Evolutionary conservation across 768 basidiomycete genomes (phyloP).

Genomic region (Tylopilus balloui): DNA sequence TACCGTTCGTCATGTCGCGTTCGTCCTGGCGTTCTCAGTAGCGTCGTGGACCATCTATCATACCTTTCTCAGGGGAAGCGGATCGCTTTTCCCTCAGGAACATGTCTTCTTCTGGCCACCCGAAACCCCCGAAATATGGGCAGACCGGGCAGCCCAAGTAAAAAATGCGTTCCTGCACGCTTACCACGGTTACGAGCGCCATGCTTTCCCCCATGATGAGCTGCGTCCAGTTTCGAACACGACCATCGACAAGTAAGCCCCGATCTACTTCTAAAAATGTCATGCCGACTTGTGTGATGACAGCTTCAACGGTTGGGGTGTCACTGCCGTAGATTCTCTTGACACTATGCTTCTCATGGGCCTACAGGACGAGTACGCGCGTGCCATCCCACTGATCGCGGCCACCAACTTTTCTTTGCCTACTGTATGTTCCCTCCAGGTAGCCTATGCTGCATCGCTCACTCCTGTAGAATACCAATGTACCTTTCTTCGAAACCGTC

Average conservation of each 20-base stretch:
- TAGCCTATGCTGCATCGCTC: background rate
- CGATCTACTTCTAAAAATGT: background rate
- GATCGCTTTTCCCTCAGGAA: conserved; percentile 8
- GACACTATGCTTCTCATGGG: conserved; percentile 86
- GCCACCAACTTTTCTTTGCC: conserved; percentile 47
- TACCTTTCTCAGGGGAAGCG: background rate
- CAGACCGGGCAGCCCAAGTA: conserved; percentile 49
- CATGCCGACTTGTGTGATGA: background rate
- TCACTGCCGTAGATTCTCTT: conserved; percentile 74
- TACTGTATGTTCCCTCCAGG: conserved; percentile 30
- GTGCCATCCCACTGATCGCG: conserved; percentile 53
- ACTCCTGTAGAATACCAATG: conserved; percentile 27
- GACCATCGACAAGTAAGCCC: conserved; percentile 47
- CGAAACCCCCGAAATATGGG: conserved; percentile 42
- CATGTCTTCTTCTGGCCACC: conserved; percentile 16
- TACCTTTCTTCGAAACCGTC: conserved; percentile 77
- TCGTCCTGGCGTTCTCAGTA: conserved; percentile 11
- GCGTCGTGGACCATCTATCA: conserved; percentile 22
- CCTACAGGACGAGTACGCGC: conserved; percentile 61
- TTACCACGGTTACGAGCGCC: conserved; percentile 58
- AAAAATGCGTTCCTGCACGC: conserved; percentile 63
- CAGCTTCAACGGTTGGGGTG: conserved; percentile 80
- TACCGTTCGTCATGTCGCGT: conserved; percentile 22
- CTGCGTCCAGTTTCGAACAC: conserved; percentile 48
- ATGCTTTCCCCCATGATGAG: conserved; percentile 64